phyloP scores from a whole-genome alignment of 495 filamentous ascomycete species.

The Podospora tetraspora region DNA sequence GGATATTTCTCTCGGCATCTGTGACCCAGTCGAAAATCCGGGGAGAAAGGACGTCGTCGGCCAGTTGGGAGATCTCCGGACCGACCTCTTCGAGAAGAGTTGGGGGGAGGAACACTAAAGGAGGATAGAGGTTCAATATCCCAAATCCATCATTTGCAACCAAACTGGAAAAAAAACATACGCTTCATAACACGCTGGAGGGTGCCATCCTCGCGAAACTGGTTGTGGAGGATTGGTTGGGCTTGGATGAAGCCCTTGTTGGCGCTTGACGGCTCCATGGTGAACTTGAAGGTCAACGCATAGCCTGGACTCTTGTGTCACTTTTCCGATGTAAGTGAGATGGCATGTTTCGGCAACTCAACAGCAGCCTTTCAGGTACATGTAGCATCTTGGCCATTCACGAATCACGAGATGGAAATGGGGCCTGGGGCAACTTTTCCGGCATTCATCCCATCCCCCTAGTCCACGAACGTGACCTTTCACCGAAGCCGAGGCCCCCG shows the following conservation, averaged over 20 bases:
- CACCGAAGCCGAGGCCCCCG: not conserved
- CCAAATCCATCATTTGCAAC: not conserved
- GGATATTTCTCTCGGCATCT: constrained; percentile 56
- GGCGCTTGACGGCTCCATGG: constrained; percentile 42
- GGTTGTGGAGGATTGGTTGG: constrained; percentile 40
- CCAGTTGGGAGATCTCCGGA: constrained; percentile 39
- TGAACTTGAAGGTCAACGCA: not conserved
- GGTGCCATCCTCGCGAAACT: constrained; percentile 44
- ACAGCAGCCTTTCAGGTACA: not conserved
- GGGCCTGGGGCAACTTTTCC: not conserved
- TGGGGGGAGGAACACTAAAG: constrained; percentile 44
- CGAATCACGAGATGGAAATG: not conserved
- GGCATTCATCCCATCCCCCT: not conserved
- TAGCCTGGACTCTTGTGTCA: not conserved
- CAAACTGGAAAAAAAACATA: constrained; percentile 18
- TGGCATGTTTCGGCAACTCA: not conserved
- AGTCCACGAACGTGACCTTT: not conserved
- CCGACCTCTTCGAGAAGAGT: constrained; percentile 30
- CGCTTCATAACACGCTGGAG: constrained; percentile 39
- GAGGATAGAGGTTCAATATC: not conserved
- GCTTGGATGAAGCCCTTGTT: constrained; percentile 48
- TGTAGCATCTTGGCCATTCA: not conserved
- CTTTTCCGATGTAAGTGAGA: not conserved
- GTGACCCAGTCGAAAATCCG: constrained; percentile 47
- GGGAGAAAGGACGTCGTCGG: constrained; percentile 41